These are phyloP conservation scores for Salvia splendens DNA, from an alignment of 257 asterid genomes.

Conservation along the genomic window DNA sequence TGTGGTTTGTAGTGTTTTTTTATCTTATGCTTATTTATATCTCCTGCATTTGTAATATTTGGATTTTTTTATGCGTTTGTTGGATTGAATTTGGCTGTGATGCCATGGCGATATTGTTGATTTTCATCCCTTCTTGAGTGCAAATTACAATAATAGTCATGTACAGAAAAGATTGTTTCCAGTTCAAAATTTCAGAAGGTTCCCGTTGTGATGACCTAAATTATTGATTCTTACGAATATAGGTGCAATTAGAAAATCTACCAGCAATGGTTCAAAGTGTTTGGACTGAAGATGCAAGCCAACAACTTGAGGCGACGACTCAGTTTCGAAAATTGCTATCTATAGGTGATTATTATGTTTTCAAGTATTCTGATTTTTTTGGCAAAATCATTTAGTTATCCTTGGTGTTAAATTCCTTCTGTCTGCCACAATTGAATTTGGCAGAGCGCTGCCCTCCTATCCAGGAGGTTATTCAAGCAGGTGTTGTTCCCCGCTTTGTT, in stretches of 20 bases:
- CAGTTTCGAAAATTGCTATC: constrained; percentile 81
- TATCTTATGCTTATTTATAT: not conserved
- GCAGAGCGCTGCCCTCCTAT: constrained; percentile 89
- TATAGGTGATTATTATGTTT: constrained; percentile 50
- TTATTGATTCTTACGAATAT: not conserved
- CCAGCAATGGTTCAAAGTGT: constrained; percentile 74
- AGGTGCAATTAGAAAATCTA: constrained; percentile 66
- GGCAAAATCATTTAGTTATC: not conserved
- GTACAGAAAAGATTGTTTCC: not conserved
- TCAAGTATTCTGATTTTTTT: not conserved
- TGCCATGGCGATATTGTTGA: constrained; percentile 5
- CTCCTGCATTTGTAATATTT: not conserved
- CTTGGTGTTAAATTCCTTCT: constrained; percentile 18
- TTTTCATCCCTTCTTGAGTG: constrained; percentile 2
- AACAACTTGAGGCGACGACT: constrained; percentile 75
- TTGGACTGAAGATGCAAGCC: constrained; percentile 55
- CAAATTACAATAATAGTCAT: not conserved
- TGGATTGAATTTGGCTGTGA: constrained; percentile 2
- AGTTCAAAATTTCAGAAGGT: not conserved
- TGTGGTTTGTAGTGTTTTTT: not conserved
- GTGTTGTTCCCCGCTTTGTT: constrained; percentile 85
- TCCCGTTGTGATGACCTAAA: not conserved
- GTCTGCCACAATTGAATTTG: constrained; percentile 4
- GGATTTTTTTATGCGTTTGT: not conserved
- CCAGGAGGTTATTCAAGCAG: constrained; percentile 79